Evolutionary conservation across 2,329 filamentous ascomycete species (phyloP).

Genomic region (Uncinocarpus reesii): DNA sequence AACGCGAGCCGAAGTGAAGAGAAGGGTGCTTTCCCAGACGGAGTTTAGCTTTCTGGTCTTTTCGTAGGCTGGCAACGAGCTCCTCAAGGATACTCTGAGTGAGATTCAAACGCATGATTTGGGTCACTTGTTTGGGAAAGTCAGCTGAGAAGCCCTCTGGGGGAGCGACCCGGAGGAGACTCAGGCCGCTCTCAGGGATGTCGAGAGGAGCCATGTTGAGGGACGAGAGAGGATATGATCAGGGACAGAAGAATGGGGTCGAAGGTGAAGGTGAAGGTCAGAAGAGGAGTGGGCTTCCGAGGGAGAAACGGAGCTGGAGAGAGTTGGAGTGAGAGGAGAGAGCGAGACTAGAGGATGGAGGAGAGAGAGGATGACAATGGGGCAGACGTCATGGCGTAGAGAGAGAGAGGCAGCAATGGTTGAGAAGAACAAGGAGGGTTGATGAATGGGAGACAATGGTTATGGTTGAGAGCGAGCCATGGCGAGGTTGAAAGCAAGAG

Average conservation of each 20-base stretch:
- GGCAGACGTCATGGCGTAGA: constrained; percentile 1
- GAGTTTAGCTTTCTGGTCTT: constrained; percentile 36
- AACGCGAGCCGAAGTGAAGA: constrained; percentile 49
- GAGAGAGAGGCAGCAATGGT: background rate
- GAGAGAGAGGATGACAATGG: constrained; percentile 11
- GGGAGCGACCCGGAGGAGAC: constrained; percentile 29
- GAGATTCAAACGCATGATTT: constrained; percentile 41
- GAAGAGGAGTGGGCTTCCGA: constrained; percentile 9
- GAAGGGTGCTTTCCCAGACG: constrained; percentile 43
- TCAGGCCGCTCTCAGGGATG: constrained; percentile 33
- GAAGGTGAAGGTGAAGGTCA: constrained; percentile 12
- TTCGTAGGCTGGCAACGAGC: constrained; percentile 35
- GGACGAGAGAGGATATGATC: background rate
- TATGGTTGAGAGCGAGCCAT: constrained; percentile 8
- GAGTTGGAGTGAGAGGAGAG: background rate
- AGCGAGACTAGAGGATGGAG: constrained; percentile 1
- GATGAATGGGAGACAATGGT: constrained; percentile 11
- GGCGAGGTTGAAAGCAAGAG: constrained; percentile 16
- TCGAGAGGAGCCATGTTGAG: constrained; percentile 28
- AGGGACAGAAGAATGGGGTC: background rate
- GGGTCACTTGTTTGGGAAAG: constrained; percentile 27
- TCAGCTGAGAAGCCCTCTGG: constrained; percentile 22
- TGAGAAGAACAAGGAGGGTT: background rate
- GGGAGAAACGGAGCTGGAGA: constrained; percentile 10
- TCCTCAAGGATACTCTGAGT: constrained; percentile 38